These are phyloP conservation scores for Zopfia rhizophila DNA, from an alignment of 2,329 filamentous ascomycete species.

Conservation along the genomic window DNA sequence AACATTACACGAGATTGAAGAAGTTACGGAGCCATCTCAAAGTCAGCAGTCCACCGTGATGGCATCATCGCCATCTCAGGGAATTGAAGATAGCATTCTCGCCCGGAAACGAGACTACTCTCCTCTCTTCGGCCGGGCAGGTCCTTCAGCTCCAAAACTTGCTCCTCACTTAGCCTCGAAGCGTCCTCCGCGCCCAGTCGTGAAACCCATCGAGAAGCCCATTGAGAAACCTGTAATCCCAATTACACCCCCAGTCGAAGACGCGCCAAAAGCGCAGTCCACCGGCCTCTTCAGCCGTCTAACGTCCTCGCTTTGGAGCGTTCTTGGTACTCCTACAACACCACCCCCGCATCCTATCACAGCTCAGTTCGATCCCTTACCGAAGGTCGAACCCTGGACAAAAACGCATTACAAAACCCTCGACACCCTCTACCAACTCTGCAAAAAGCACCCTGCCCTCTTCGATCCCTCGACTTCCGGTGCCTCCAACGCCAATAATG, in stretches of 20 bases:
- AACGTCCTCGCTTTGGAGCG: constrained; percentile 27
- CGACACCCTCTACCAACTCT: constrained; percentile 46
- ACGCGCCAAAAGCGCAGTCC: constrained; percentile 16
- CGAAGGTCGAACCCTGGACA: constrained; percentile 51
- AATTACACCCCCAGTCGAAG: constrained; percentile 7
- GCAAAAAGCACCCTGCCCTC: constrained; percentile 42
- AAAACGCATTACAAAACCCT: constrained; percentile 53
- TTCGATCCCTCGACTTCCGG: constrained; percentile 39
- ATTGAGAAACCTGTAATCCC: constrained; percentile 10
- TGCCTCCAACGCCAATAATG: constrained; percentile 36
- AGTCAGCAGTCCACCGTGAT: constrained; percentile 28
- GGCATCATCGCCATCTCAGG: constrained; percentile 33
- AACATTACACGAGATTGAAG: constrained; percentile 43
- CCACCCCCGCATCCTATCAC: constrained; percentile 39
- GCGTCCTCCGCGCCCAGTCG: constrained; percentile 1
- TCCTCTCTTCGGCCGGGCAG: constrained; percentile 21
- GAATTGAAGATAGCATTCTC: constrained; percentile 28
- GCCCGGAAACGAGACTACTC: constrained; percentile 27
- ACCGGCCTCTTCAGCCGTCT: constrained; percentile 34
- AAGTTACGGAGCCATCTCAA: constrained; percentile 47
- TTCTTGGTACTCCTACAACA: constrained; percentile 15
- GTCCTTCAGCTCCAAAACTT: too few relatives aligned
- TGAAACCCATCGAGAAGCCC: constrained; percentile 13
- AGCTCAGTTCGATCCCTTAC: constrained; percentile 38
- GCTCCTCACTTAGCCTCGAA: neutral